phyloP scores from a whole-genome alignment of 106 monocot genomes.

The Alisma plantagoaquatica region DNA sequence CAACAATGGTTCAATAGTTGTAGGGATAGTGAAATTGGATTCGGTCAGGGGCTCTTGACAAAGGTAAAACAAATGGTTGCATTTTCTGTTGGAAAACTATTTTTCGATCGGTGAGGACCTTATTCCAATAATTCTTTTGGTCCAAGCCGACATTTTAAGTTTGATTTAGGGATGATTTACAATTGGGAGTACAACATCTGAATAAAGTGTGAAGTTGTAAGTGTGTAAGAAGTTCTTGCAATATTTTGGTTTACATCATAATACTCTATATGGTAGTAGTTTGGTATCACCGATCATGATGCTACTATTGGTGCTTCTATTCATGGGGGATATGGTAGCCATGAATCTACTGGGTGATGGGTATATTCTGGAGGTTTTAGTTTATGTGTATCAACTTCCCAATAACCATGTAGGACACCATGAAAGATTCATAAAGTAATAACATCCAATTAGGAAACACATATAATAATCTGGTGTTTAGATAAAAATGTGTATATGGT shows the following conservation, averaged over 20 bases:
- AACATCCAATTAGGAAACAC: too few relatives aligned
- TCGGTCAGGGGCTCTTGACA: conserved; percentile 89
- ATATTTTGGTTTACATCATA: conserved; percentile 40
- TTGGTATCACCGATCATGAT: too few relatives aligned
- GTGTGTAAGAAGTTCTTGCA: conserved; percentile 48
- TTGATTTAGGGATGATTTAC: conserved; percentile 67
- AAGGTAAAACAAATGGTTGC: conserved; percentile 84
- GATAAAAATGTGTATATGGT: too few relatives aligned
- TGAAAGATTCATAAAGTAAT: too few relatives aligned
- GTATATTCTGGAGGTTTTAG: too few relatives aligned
- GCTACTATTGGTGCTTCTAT: too few relatives aligned
- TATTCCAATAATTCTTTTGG: conserved; percentile 42
- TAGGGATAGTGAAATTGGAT: conserved; percentile 74
- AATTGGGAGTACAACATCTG: conserved; percentile 75
- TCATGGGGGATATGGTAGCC: too few relatives aligned
- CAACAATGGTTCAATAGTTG: conserved; percentile 63
- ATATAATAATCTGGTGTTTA: too few relatives aligned
- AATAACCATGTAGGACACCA: too few relatives aligned
- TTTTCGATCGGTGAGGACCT: conserved; percentile 28
- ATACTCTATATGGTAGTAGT: too few relatives aligned
- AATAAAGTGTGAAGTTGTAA: conserved; percentile 82
- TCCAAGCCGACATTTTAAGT: conserved; percentile 81
- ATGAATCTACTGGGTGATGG: too few relatives aligned
- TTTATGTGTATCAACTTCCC: too few relatives aligned
- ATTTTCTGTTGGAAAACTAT: conserved; percentile 53